These are phyloP conservation scores for Microbotryomycetes sp. DNA, from an alignment of 1,284 basidiomycete species.

Conservation along the genomic window DNA sequence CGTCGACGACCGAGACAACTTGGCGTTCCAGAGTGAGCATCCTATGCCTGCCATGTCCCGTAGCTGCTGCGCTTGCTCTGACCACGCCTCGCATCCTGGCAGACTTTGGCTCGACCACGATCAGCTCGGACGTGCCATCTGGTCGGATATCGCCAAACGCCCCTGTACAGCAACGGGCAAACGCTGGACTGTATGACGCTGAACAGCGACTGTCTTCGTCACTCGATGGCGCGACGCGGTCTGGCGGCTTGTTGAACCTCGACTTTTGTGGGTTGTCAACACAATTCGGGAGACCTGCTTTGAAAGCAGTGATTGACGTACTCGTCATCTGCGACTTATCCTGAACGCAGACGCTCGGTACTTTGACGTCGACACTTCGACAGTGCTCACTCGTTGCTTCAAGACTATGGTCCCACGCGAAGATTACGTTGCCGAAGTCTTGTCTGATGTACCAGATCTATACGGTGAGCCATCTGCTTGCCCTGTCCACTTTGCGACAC, in stretches of 20 bases:
- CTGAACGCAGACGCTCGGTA: conserved; percentile 46
- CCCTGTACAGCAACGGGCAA: conserved; percentile 15
- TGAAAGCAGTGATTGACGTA: no score
- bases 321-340: no score
- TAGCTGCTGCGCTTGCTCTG: background rate
- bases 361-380: conserved; percentile 47
- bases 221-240: conserved; percentile 26
- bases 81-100: background rate
- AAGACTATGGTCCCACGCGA: conserved; percentile 46
- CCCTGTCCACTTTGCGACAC: background rate
- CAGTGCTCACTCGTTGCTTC: conserved; percentile 45
- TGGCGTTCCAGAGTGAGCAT: conserved; percentile 19
- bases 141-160: conserved; percentile 31
- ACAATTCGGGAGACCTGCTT: no score
- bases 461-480: conserved; percentile 42
- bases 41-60: background rate
- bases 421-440: conserved; percentile 46
- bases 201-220: conserved; percentile 15
- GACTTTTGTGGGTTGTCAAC: conserved; percentile 23
- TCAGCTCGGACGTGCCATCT: conserved; percentile 21
- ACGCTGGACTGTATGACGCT: conserved; percentile 17
- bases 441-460: conserved; percentile 48
- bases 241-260: conserved; percentile 28
- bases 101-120: conserved; percentile 28
- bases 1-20: conserved; percentile 14